phyloP scores from a whole-genome alignment of 179 eudicot genomes.

The Heliamphora pulchella region DNA sequence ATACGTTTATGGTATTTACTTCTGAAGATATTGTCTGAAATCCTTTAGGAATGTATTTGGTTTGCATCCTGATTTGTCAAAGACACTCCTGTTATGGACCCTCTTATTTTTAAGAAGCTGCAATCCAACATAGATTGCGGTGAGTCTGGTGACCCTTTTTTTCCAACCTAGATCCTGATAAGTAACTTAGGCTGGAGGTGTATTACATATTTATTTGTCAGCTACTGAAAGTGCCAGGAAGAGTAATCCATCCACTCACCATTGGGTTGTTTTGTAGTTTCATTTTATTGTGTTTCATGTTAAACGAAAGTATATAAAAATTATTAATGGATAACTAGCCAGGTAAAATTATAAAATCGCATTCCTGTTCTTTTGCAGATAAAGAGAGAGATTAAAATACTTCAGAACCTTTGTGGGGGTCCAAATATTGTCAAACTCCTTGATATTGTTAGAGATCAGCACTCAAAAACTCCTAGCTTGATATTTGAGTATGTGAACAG shows the following conservation, averaged over 20 bases:
- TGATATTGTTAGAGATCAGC: slow-evolving; percentile 63
- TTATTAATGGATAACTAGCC: too few species aligned
- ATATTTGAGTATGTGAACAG: slow-evolving; percentile 59
- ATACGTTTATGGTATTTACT: background rate
- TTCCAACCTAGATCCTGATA: background rate
- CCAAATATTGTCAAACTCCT: slow-evolving; percentile 57
- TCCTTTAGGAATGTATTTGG: background rate
- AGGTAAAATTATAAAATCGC: too few species aligned
- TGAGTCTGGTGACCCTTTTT: background rate
- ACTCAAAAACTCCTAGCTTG: slow-evolving; percentile 63
- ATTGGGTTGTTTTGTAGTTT: background rate
- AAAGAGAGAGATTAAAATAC: slow-evolving; percentile 59
- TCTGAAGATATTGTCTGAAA: background rate
- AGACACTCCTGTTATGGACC: background rate
- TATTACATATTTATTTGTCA: background rate
- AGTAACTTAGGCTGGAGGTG: background rate
- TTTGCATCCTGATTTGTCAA: slow-evolving; percentile 7
- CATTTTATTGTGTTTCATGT: background rate
- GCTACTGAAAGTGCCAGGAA: background rate
- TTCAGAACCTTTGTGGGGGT: slow-evolving; percentile 64
- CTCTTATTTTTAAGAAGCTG: background rate
- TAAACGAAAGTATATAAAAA: background rate
- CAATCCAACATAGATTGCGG: background rate
- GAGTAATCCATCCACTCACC: background rate
- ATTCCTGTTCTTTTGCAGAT: slow-evolving; percentile 43